These are phyloP conservation scores for Chlorella sp. DNA, from an alignment of 139 green algal genomes.

Conservation along the genomic window DNA sequence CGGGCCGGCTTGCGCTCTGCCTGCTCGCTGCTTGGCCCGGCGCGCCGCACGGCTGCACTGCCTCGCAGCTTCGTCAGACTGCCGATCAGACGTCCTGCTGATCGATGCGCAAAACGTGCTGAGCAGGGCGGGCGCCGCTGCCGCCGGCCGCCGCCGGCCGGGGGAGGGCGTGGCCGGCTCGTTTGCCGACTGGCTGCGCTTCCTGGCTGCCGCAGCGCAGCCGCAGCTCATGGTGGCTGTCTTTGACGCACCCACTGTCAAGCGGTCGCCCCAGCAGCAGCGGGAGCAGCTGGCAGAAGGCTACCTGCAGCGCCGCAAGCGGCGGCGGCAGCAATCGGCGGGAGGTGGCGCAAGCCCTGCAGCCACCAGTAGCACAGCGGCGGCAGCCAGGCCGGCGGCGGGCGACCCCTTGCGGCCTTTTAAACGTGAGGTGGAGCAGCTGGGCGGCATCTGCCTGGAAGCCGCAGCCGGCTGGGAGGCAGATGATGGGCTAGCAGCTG, in stretches of 20 bases:
- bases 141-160: neutral
- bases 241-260: neutral
- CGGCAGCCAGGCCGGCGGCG: neutral
- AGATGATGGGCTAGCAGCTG: conserved; percentile 31
- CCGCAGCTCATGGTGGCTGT: conserved; percentile 16
- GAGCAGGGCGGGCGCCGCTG: neutral
- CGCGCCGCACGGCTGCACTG: too few species aligned
- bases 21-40: too few species aligned
- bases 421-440: neutral
- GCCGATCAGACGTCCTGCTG: conserved; percentile 6
- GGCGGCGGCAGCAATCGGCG: neutral
- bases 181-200: conserved; percentile 34
- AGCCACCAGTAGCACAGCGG: neutral
- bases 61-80: too few species aligned
- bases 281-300: conserved; percentile 10
- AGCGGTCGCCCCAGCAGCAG: neutral
- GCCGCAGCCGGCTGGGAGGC: conserved; percentile 27
- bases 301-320: conserved; percentile 6
- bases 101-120: conserved; percentile 28
- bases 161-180: neutral
- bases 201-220: neutral
- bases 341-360: neutral
- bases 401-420: conserved; percentile 21
- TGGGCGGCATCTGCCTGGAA: conserved; percentile 18
- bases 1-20: too few species aligned